Evolutionary conservation across 2,329 filamentous ascomycete species (phyloP).

Genomic region (Paracorniculantispora psalliotae): DNA sequence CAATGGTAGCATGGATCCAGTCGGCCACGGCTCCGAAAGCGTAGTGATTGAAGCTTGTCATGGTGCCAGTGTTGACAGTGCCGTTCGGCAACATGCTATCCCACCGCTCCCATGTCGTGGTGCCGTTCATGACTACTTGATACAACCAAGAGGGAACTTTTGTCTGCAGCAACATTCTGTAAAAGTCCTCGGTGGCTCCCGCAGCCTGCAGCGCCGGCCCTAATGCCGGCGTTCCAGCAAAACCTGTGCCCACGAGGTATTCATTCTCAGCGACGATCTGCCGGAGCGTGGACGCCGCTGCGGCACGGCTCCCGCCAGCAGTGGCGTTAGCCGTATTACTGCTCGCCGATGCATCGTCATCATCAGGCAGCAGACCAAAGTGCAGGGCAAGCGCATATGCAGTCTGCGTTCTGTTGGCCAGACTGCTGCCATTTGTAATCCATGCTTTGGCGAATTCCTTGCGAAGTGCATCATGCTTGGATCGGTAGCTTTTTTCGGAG

Average conservation of each 20-base stretch:
- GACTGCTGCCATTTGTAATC: conserved; percentile 19
- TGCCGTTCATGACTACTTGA: conserved; percentile 40
- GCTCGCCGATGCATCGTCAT: neutral
- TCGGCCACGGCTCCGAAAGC: conserved; percentile 43
- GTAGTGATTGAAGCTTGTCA: conserved; percentile 51
- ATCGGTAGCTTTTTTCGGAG: conserved; percentile 21
- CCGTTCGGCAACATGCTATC: conserved; percentile 41
- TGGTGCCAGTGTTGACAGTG: conserved; percentile 38
- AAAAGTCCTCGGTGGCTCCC: conserved; percentile 31
- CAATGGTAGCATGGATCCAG: conserved; percentile 41
- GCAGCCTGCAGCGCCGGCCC: conserved; percentile 27
- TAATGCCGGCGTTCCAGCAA: conserved; percentile 39
- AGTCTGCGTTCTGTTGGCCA: conserved; percentile 35
- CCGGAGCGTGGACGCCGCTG: conserved; percentile 25
- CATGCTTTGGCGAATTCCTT: conserved; percentile 28
- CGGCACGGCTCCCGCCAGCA: neutral
- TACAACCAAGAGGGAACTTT: conserved; percentile 44
- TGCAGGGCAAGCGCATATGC: conserved; percentile 33
- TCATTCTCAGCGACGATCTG: conserved; percentile 29
- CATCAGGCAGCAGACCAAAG: conserved; percentile 30
- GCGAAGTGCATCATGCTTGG: conserved; percentile 19
- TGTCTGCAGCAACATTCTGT: conserved; percentile 44
- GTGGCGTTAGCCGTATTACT: neutral
- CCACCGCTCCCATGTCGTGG: conserved; percentile 49
- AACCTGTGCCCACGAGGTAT: conserved; percentile 37